Conservation (phyloP, 2,329 filamentous ascomycete genomes). For the Penicillium concentricum region DNA sequence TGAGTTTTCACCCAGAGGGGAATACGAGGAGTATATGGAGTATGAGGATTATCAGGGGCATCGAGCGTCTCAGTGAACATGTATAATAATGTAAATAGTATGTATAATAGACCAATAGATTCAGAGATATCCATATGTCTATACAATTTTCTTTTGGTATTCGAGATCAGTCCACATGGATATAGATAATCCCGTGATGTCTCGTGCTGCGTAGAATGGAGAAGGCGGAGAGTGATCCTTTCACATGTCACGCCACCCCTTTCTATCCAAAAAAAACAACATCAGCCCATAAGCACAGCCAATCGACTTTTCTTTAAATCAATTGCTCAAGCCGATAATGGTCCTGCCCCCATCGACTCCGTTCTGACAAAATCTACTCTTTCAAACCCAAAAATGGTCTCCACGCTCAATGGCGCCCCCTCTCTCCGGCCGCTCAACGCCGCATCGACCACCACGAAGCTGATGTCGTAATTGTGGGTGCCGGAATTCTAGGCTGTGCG, state of each 20-base stretch:
- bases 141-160: no score
- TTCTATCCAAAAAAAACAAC: slow-evolving; percentile 13
- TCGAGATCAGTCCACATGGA: background rate
- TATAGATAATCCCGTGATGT: slow-evolving; percentile 2
- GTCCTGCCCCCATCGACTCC: slow-evolving; percentile 13
- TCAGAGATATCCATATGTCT: background rate
- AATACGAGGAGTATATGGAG: background rate
- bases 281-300: slow-evolving; percentile 23
- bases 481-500: slow-evolving; percentile 85
- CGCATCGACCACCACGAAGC: slow-evolving; percentile 59
- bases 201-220: slow-evolving; percentile 7
- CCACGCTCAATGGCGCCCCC: slow-evolving; percentile 23
- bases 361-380: slow-evolving; percentile 12
- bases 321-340: slow-evolving; percentile 17
- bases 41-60: background rate
- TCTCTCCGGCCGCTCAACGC: slow-evolving; percentile 43
- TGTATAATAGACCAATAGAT: background rate
- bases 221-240: slow-evolving; percentile 16
- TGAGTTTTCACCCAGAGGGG: slow-evolving; percentile 1
- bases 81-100: slow-evolving; percentile 6
- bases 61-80: background rate
- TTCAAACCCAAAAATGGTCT: slow-evolving; percentile 26
- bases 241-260: slow-evolving; percentile 38
- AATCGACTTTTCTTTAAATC: slow-evolving; percentile 21
- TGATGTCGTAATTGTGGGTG: slow-evolving; percentile 90